These are phyloP conservation scores for Ustilaginoidea virens DNA, from an alignment of 2,329 filamentous ascomycete species.

Conservation along the genomic window DNA sequence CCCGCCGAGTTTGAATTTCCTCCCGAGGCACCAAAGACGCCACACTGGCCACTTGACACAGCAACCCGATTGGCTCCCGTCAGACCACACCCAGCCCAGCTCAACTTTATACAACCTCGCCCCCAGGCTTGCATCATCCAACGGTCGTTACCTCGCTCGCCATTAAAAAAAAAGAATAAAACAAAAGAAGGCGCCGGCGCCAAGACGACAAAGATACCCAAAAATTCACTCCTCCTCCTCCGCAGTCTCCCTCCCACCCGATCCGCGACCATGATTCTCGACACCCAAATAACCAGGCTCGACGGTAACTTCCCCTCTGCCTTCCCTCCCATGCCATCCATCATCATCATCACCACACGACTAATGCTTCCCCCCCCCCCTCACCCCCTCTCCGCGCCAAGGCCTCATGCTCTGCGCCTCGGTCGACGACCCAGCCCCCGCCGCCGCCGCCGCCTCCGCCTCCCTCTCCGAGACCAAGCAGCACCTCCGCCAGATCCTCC, in stretches of 20 bases:
- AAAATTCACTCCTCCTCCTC: not conserved
- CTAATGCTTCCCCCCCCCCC: not conserved
- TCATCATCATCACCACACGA: not conserved
- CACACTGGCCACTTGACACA: too few relatives aligned
- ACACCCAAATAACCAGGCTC: slow-evolving; percentile 85
- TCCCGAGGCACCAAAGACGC: too few relatives aligned
- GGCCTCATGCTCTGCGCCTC: slow-evolving; percentile 91
- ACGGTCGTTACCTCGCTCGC: too few relatives aligned
- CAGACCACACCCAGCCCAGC: too few relatives aligned
- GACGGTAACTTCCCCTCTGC: slow-evolving; percentile 46
- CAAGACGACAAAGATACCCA: not conserved
- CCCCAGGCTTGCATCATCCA: too few relatives aligned
- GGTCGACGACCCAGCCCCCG: slow-evolving; percentile 53
- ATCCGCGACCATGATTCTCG: slow-evolving; percentile 56
- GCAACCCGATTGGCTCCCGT: too few relatives aligned
- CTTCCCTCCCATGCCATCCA: slow-evolving; percentile 4
- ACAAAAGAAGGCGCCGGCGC: too few relatives aligned
- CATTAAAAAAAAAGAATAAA: too few relatives aligned
- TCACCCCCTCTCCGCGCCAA: slow-evolving; percentile 18
- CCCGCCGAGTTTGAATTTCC: too few relatives aligned
- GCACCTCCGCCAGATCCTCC: slow-evolving; percentile 81
- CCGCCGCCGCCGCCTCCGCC: too few relatives aligned
- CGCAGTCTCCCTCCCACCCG: not conserved
- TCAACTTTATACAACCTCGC: too few relatives aligned
- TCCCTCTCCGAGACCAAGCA: slow-evolving; percentile 77